A percentile compares a stretch with the other conserved stretches of the same genome.
These are phyloP conservation scores for Candida multigemmis DNA, from an alignment of 805 yeast species.

Conservation along the genomic window DNA sequence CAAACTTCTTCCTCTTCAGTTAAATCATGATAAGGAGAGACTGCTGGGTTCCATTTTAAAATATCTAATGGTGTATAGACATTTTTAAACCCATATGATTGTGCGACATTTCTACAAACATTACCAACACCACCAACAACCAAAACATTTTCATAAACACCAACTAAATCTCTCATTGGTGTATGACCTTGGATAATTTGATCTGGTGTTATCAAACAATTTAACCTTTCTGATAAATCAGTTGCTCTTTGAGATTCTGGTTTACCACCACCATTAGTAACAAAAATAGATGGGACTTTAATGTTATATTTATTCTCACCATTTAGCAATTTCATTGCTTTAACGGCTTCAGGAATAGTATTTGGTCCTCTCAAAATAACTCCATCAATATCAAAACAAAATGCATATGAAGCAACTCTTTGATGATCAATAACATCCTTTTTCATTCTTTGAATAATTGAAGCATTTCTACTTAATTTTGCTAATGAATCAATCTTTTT, in stretches of 20 bases:
- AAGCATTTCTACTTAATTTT: constrained; percentile 37
- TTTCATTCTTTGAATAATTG: constrained; percentile 37
- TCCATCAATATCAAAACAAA: constrained; percentile 91
- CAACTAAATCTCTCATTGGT: constrained; percentile 79
- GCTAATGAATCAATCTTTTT: constrained; percentile 36
- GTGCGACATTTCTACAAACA: constrained; percentile 75
- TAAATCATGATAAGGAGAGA: constrained; percentile 72
- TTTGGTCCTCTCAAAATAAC: constrained; percentile 80
- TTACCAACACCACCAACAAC: constrained; percentile 90
- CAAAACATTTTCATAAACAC: constrained; percentile 59
- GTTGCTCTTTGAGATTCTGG: constrained; percentile 67
- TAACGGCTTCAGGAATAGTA: constrained; percentile 71
- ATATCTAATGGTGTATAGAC: constrained; percentile 79
- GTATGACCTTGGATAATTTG: constrained; percentile 93
- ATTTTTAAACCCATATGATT: constrained; percentile 73
- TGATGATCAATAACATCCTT: constrained; percentile 54
- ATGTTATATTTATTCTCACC: constrained; percentile 74
- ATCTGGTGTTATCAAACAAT: constrained; percentile 52
- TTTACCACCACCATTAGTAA: constrained; percentile 90
- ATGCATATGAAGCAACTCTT: constrained; percentile 75
- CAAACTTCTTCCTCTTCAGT: constrained; percentile 60
- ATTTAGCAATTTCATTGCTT: constrained; percentile 63
- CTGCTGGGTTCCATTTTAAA: constrained; percentile 80
- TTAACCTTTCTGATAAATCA: constrained; percentile 57
- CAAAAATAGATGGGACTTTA: constrained; percentile 74